A percentile compares a stretch with the other conserved stretches of the same genome.
phyloP scores from a whole-genome alignment of 129 eudicot genomes.

The Apium graveolens region DNA sequence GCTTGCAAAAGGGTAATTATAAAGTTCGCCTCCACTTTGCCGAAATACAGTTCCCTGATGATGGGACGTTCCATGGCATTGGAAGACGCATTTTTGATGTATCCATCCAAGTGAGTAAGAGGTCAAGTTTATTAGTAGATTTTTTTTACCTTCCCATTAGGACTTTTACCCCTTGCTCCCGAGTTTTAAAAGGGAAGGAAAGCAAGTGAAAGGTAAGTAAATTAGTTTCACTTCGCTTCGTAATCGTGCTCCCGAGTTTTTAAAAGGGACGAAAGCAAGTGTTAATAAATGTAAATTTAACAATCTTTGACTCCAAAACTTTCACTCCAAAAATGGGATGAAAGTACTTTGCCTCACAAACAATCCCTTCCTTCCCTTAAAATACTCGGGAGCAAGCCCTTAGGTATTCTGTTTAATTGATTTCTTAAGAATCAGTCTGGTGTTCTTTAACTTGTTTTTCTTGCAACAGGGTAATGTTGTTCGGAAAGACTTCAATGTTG shows the following conservation, averaged over 20 bases:
- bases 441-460: constrained; percentile 7
- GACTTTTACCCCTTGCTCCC: no score
- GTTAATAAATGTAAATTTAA: no score
- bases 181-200: no score
- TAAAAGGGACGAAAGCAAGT: no score
- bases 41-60: constrained; percentile 50
- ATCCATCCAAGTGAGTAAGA: constrained; percentile 66
- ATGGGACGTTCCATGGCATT: constrained; percentile 39
- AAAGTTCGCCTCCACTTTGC: constrained; percentile 81
- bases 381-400: no score
- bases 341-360: no score
- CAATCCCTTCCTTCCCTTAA: no score
- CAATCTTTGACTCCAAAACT: no score
- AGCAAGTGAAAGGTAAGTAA: no score
- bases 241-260: no score
- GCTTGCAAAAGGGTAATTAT: constrained; percentile 64
- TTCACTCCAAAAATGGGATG: no score
- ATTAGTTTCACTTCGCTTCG: no score
- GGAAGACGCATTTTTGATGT: constrained; percentile 78
- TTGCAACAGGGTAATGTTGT: constrained; percentile 47
- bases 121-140: background rate
- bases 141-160: background rate
- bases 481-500: constrained; percentile 49
- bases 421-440: background rate
- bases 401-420: background rate